Percentiles rank a stretch among this genome's conserved stretches.
Conservation (phyloP, 208 protist genomes). For the Tritrichomonas musculus region DNA sequence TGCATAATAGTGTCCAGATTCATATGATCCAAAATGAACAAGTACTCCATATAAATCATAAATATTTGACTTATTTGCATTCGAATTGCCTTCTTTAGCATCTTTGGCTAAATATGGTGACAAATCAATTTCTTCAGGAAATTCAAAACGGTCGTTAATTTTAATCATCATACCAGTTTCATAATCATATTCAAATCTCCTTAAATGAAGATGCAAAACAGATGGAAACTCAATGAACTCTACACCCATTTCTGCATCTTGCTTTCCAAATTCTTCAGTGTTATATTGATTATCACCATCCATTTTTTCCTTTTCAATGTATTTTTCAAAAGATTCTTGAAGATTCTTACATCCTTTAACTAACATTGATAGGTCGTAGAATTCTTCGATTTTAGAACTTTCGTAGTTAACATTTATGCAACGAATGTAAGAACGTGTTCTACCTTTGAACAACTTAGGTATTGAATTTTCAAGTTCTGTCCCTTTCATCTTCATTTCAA, state of each 20-base stretch:
- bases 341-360: slow-evolving; percentile 59
- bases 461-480: slow-evolving; percentile 36
- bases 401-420: slow-evolving; percentile 71
- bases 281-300: slow-evolving; percentile 70
- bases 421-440: slow-evolving; percentile 59
- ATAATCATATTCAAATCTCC: slow-evolving; percentile 72
- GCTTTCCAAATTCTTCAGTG: slow-evolving; percentile 63
- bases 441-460: slow-evolving; percentile 35
- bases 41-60: slow-evolving; percentile 63
- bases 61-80: slow-evolving; percentile 20
- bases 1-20: slow-evolving; percentile 73
- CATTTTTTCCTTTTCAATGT: slow-evolving; percentile 64
- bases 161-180: slow-evolving; percentile 61
- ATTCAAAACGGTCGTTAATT: slow-evolving; percentile 59
- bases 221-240: slow-evolving; percentile 65
- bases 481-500: slow-evolving; percentile 74
- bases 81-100: neutral
- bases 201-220: slow-evolving; percentile 72
- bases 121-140: slow-evolving; percentile 56
- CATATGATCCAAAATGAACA: slow-evolving; percentile 66
- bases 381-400: slow-evolving; percentile 56
- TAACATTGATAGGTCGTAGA: slow-evolving; percentile 64
- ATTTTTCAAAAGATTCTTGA: slow-evolving; percentile 54
- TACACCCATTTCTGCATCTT: slow-evolving; percentile 65
- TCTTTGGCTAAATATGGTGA: slow-evolving; percentile 37